Percentiles rank a stretch among this genome's conserved stretches.
phyloP scores from a whole-genome alignment of 148 eudicot species.

The Arbutus unedo region DNA sequence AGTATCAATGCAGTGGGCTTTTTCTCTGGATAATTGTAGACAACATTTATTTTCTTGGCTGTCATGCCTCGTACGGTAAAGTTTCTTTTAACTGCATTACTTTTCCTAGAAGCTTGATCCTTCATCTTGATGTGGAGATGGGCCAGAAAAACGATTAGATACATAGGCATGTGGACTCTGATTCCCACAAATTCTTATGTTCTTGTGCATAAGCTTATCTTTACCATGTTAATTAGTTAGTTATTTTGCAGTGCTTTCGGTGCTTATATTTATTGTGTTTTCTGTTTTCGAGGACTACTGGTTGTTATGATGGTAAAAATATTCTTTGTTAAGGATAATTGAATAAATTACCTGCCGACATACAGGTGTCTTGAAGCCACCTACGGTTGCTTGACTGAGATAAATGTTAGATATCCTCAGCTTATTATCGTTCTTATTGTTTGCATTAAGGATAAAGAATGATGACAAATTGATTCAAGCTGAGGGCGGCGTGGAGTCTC shows the following conservation, averaged over 20 bases:
- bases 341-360: background rate
- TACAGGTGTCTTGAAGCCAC: background rate
- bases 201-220: background rate
- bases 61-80: background rate
- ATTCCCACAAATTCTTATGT: background rate
- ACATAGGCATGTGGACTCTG: background rate
- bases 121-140: background rate
- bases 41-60: background rate
- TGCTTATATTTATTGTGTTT: background rate
- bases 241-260: background rate
- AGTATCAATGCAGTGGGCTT: background rate
- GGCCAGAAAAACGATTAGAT: background rate
- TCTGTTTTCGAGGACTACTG: background rate
- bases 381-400: background rate
- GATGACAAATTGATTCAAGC: conserved; percentile 79
- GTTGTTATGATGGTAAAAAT: background rate
- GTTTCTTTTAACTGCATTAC: background rate
- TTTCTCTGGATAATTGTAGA: background rate
- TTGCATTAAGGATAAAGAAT: conserved; percentile 47
- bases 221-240: background rate
- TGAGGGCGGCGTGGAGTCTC: conserved; percentile 79
- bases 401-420: background rate
- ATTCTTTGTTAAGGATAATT: background rate
- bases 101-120: background rate
- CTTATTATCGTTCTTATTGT: background rate